Base-by-base conservation (phyloP, 495 filamentous ascomycete species). In the Daldinia vernicosa region DNA sequence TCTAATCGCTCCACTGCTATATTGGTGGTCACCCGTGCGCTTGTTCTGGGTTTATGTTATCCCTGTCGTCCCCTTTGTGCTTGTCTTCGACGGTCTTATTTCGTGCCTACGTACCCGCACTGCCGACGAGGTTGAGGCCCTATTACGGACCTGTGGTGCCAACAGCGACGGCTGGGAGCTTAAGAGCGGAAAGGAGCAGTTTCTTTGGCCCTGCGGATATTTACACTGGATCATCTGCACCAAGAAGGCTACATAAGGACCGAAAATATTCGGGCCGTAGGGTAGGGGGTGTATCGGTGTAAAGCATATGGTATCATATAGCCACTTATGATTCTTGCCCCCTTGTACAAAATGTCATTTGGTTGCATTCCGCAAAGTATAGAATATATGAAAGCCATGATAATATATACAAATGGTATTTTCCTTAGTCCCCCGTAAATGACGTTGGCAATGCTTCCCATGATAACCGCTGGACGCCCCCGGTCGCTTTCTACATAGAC, bases 51-150 rank as follows among this genome's bases (percentile, higher is more conserved):
- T 89, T 0, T 92, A 89, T 72, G 58, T 87, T 5, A 59, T 92
- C 0, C 91, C 91, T 0, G 72, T 91, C 6, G 80, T 91, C 24
- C 90, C 91, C 0, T 83, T 88, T 47, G 84, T 90, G 7, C 61
- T 91, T 14, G 84, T 88, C 6, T 89, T 89, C 67, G 91, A 94
- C 77, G 91, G 91, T 7, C 77, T 86, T 56, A 79, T 92, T 30
- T 90, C 88, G 27, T 86, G 83, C 37, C 75, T 93, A 57, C 78
- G 91, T 51, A 91, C 89, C 27, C 83, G 91, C 60, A 90, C 86
- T 33, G 79, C 88, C 17, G 83, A 85, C 26, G 91, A 93, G 79
- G 83, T 92, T 22, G 78, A 87, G 75, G 76, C 66, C 1, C 76
- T 92, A 57, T 74, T 92, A 65, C 77, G 84, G 43, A 78, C 80